Percentiles rank a stretch among this genome's conserved stretches.
Evolutionary conservation across 202 grass and related monocot species (phyloP).

Genomic region (Saccharum hybrid): DNA sequence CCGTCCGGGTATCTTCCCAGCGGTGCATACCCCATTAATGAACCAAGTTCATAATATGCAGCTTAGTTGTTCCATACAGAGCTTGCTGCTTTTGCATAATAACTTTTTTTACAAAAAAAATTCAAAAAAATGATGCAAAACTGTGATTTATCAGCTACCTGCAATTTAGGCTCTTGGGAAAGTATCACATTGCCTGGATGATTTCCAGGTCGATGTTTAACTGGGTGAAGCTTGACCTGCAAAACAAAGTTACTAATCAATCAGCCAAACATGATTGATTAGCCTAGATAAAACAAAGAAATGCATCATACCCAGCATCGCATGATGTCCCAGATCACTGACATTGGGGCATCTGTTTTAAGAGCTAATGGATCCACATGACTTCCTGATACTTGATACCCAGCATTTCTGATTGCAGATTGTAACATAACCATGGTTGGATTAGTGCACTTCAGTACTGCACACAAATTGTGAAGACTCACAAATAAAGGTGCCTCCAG

Average conservation of each 20-base stretch:
- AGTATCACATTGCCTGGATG: slow-evolving; percentile 60
- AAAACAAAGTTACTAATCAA: slow-evolving; percentile 23
- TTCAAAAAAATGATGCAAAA: neutral
- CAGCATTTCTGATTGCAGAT: slow-evolving; percentile 70
- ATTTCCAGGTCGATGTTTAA: slow-evolving; percentile 54
- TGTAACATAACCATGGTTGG: slow-evolving; percentile 56
- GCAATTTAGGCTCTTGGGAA: slow-evolving; percentile 54
- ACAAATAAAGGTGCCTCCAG: slow-evolving; percentile 62
- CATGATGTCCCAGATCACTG: slow-evolving; percentile 79
- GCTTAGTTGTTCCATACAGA: neutral
- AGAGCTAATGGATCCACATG: slow-evolving; percentile 72
- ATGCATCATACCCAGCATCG: slow-evolving; percentile 60
- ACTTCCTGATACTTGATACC: slow-evolving; percentile 67
- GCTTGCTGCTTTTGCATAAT: neutral
- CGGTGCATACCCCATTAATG: neutral
- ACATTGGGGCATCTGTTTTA: slow-evolving; percentile 72
- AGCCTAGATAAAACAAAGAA: slow-evolving; percentile 14
- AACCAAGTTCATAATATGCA: neutral
- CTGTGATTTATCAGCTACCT: slow-evolving; percentile 40
- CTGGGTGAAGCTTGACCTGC: slow-evolving; percentile 61
- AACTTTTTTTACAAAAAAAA: neutral
- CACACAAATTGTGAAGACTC: slow-evolving; percentile 66
- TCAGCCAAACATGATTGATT: neutral
- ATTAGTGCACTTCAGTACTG: slow-evolving; percentile 66
- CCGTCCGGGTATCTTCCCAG: neutral